These are phyloP conservation scores for Ophiostoma pallidulum DNA, from an alignment of 2,329 filamentous ascomycete genomes.

Conservation along the genomic window DNA sequence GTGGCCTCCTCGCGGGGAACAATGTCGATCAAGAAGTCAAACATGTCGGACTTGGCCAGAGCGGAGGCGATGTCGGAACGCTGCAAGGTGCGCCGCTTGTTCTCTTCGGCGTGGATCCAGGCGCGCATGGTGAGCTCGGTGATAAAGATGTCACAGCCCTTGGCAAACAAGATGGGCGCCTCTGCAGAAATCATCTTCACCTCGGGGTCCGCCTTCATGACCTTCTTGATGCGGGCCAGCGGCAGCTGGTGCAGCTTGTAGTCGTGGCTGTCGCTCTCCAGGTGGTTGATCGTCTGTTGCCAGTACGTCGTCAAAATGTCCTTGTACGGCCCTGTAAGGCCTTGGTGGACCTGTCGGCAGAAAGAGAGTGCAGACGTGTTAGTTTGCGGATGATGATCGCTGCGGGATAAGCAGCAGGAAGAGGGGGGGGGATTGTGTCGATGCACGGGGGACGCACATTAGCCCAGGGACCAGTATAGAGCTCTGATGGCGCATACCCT, in stretches of 20 bases:
- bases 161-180: slow-evolving; percentile 94
- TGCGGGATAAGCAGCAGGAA: neutral
- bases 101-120: slow-evolving; percentile 98
- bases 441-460: slow-evolving; percentile 56
- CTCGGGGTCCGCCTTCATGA: slow-evolving; percentile 98
- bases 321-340: slow-evolving; percentile 82
- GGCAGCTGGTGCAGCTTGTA: slow-evolving; percentile 98
- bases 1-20: slow-evolving; percentile 91
- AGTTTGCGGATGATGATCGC: neutral
- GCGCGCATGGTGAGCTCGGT: slow-evolving; percentile 98
- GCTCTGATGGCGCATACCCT: slow-evolving; percentile 83
- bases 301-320: slow-evolving; percentile 98
- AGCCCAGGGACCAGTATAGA: slow-evolving; percentile 90
- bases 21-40: slow-evolving; percentile 98
- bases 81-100: slow-evolving; percentile 91
- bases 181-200: slow-evolving; percentile 99
- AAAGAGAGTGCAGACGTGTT: neutral
- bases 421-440: neutral
- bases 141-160: slow-evolving; percentile 98
- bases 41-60: slow-evolving; percentile 97
- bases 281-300: slow-evolving; percentile 94
- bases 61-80: slow-evolving; percentile 94
- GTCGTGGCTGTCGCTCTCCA: slow-evolving; percentile 91
- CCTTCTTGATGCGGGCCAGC: slow-evolving; percentile 97
- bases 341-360: slow-evolving; percentile 74